phyloP scores from a whole-genome alignment of 2,329 filamentous ascomycete genomes.

The Venturia oleaginea region DNA sequence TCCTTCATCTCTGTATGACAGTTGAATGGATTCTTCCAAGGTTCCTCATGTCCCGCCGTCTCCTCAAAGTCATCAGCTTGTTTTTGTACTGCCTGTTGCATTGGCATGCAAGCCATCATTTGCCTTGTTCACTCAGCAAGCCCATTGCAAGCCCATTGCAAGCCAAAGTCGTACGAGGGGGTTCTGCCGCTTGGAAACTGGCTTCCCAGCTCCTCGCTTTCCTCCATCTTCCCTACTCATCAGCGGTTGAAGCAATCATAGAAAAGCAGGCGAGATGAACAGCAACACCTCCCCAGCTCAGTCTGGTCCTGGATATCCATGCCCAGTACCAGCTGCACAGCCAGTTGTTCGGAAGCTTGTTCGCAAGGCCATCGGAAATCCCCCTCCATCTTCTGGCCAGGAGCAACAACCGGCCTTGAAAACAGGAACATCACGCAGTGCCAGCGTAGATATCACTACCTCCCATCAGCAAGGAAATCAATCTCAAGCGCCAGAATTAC shows the following conservation, averaged over 20 bases:
- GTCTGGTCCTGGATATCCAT: not conserved
- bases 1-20: not conserved
- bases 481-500: not conserved
- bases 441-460: not conserved
- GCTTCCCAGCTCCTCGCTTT: not conserved
- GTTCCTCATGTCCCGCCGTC: not conserved
- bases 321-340: not conserved
- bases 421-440: not conserved
- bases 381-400: not conserved
- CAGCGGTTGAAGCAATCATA: not conserved
- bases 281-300: not conserved
- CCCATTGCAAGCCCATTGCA: not conserved
- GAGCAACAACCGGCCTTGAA: not conserved
- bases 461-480: not conserved
- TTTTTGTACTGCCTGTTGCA: not conserved
- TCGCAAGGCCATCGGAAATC: not conserved
- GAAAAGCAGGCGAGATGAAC: not conserved
- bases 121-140: not conserved
- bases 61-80: not conserved
- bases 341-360: not conserved
- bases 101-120: constrained; percentile 2
- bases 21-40: not conserved
- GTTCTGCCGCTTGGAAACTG: not conserved
- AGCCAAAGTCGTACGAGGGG: not conserved
- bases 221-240: not conserved